Evolutionary conservation across 768 basidiomycete genomes (phyloP), one percentile per base, ranked within the genome.

Genomic region (Hydnomerulius pinastri): DNA sequence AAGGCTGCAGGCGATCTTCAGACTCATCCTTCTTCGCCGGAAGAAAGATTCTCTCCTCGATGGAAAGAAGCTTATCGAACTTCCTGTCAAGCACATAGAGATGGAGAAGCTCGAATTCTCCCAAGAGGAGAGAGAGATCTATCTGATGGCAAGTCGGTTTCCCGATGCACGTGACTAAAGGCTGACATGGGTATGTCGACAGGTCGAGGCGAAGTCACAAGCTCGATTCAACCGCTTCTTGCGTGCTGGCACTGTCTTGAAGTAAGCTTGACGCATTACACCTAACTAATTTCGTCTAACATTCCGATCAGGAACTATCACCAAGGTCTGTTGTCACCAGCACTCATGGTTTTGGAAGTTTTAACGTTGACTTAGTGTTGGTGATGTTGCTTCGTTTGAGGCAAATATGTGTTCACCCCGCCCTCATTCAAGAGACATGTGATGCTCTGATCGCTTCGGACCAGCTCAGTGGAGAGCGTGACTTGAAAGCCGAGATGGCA

Each of bases 351-450:
- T 30, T 24, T 17, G 15, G 6, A 4, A 29, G 15, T 13, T 33
- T 27, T 43, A 15, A 32, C 11, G 39, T 23, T 48, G 4, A 48
- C 8, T 51, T 65, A 58, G 71, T 81, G 15, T 64, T 81, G n/a
- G 72, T 76, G 4, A 62, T 80, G 58, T 65, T 80, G 1, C 63
- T 78, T 29, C 72, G 86, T 10, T 73, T 90, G 1, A 77, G 86
- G 9, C 87, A 88, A 59, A 68, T 87, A 30, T 87, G 85, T 60
- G 78, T 80, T 30, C 87, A 88, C 62, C 83, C 88, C 2, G 77
- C 74, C 12, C 71, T 90, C 6, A 81, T 89, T 27, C 79, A 81
- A 59, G 82, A 85, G 55, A 74, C 75, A 29, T 77, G 70, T 3
- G 70, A 65, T 1, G 76, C 77, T 1, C 79, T 76, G 48, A 62